phyloP scores from a whole-genome alignment of 2,329 filamentous ascomycete genomes.

The Dryadomyces sulphureus region DNA sequence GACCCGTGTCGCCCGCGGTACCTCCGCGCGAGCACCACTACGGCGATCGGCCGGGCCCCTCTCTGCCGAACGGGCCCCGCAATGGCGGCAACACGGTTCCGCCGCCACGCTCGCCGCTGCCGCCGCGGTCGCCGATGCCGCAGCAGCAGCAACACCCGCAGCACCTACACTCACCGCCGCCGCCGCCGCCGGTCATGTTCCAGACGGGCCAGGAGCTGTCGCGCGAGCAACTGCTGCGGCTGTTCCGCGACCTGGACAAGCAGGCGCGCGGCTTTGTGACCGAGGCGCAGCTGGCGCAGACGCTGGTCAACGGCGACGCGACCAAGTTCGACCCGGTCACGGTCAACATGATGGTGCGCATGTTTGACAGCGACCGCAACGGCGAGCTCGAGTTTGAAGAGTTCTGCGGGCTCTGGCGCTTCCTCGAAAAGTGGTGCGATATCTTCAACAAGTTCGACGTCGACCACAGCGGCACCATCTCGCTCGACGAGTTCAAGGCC shows the following conservation, averaged over 20 bases:
- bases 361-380: slow-evolving; percentile 89
- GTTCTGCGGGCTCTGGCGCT: slow-evolving; percentile 93
- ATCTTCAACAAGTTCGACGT: slow-evolving; percentile 92
- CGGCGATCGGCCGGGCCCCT: slow-evolving; percentile 1
- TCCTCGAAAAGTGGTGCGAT: slow-evolving; percentile 82
- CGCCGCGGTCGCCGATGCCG: neutral
- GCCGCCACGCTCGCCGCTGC: slow-evolving; percentile 5
- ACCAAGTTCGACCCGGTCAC: slow-evolving; percentile 84
- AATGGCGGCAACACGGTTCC: slow-evolving; percentile 3
- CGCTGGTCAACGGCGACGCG: slow-evolving; percentile 93
- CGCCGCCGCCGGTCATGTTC: slow-evolving; percentile 4
- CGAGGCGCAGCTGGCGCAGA: slow-evolving; percentile 73
- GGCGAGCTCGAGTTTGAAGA: slow-evolving; percentile 89
- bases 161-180: neutral
- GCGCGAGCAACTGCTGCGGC: slow-evolving; percentile 43
- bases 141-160: neutral
- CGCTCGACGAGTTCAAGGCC: slow-evolving; percentile 72
- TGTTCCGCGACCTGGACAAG: slow-evolving; percentile 87
- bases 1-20: slow-evolving; percentile 9
- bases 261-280: slow-evolving; percentile 50
- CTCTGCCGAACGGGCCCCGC: slow-evolving; percentile 7
- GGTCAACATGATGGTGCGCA: slow-evolving; percentile 97
- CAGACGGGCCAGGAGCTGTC: slow-evolving; percentile 46
- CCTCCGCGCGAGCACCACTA: slow-evolving; percentile 3
- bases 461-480: slow-evolving; percentile 78